Conservation (phyloP, 1,284 basidiomycete genomes). For the Termitomyces sp. region DNA sequence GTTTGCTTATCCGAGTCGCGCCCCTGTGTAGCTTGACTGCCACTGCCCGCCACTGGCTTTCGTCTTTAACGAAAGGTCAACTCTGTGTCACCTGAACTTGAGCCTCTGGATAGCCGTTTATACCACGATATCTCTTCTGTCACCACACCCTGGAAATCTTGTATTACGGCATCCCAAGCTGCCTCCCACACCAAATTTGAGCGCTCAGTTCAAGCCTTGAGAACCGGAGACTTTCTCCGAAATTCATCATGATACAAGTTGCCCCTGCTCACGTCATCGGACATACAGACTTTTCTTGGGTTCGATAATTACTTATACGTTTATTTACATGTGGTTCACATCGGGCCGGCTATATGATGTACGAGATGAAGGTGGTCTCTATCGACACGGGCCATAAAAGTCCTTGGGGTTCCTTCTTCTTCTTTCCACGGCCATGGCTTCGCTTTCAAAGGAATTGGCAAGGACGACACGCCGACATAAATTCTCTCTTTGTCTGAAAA, state of each 20-base stretch:
- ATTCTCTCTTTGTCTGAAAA: neutral
- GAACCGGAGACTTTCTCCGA: constrained; percentile 5
- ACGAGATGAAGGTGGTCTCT: constrained; percentile 6
- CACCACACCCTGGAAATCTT: neutral
- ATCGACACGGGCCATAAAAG: constrained; percentile 7
- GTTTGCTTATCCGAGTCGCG: neutral
- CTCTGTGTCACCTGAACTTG: neutral
- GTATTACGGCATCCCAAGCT: neutral
- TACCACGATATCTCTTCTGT: neutral
- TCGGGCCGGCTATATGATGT: constrained; percentile 8
- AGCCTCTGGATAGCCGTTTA: neutral
- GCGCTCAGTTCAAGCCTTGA: neutral
- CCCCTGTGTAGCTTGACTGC: constrained; percentile 1
- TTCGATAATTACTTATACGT: constrained; percentile 5
- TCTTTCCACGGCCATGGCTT: constrained; percentile 9
- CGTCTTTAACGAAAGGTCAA: neutral
- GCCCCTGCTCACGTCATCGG: constrained; percentile 10
- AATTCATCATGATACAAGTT: constrained; percentile 2
- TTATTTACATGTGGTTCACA: constrained; percentile 5
- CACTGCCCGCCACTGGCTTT: neutral
- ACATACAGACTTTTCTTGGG: constrained; percentile 1
- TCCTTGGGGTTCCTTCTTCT: constrained; percentile 4
- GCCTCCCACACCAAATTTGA: neutral
- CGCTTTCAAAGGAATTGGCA: neutral
- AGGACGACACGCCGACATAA: neutral